These are phyloP conservation scores for Leishmania amazonensis DNA, from an alignment of 208 protist species.

Conservation along the genomic window DNA sequence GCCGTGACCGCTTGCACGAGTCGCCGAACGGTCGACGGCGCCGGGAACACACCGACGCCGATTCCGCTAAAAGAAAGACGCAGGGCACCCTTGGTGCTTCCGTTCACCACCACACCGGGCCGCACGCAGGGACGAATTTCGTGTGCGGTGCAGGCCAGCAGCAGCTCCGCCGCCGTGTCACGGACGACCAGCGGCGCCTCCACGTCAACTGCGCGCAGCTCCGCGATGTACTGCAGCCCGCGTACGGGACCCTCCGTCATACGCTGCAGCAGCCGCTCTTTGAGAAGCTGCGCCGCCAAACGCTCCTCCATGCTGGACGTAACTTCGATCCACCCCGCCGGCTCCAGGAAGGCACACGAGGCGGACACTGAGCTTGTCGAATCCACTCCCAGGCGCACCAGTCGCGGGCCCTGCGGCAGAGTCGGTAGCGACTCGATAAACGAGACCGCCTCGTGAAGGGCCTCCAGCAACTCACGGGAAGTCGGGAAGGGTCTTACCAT, in stretches of 20 bases:
- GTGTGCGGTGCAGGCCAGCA: slow-evolving; percentile 22
- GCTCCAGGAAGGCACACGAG: slow-evolving; percentile 8
- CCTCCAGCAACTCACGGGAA: slow-evolving; percentile 22
- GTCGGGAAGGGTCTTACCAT: not conserved
- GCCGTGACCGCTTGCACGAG: not conserved
- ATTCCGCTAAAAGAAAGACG: slow-evolving; percentile 32
- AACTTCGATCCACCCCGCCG: slow-evolving; percentile 4
- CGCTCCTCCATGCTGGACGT: slow-evolving; percentile 1
- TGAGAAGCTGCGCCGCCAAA: slow-evolving; percentile 7
- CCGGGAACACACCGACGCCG: slow-evolving; percentile 23
- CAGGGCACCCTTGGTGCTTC: not conserved
- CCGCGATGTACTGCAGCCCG: slow-evolving; percentile 18
- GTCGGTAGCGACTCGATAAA: slow-evolving; percentile 27
- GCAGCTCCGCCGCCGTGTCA: slow-evolving; percentile 21
- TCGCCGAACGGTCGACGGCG: slow-evolving; percentile 7
- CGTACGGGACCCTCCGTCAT: slow-evolving; percentile 4
- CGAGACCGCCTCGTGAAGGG: slow-evolving; percentile 30
- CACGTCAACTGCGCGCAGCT: slow-evolving; percentile 4
- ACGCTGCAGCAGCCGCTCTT: slow-evolving; percentile 28
- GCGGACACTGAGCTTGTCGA: not conserved
- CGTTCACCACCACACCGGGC: not conserved
- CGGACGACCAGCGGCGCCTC: slow-evolving; percentile 8
- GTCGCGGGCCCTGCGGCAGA: not conserved
- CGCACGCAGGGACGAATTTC: not conserved
- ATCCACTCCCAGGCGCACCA: slow-evolving; percentile 23